These are phyloP conservation scores for Daldinia sp. DNA, from an alignment of 2,329 filamentous ascomycete genomes.

Conservation along the genomic window DNA sequence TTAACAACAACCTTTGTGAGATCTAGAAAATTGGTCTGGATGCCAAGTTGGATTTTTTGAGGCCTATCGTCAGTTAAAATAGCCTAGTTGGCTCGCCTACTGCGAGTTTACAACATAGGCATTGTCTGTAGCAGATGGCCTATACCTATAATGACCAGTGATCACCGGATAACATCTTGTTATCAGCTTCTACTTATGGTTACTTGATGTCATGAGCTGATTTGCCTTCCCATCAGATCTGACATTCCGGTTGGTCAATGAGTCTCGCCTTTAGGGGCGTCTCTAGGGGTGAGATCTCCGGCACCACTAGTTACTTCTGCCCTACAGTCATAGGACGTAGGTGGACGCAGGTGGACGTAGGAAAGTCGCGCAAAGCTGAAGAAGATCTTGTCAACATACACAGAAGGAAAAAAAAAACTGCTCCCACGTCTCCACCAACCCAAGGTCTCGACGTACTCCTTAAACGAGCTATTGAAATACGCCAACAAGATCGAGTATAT, in stretches of 20 bases:
- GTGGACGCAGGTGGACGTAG: no score
- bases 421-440: conserved; percentile 13
- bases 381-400: conserved; percentile 6
- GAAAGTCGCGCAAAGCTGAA: conserved; percentile 24
- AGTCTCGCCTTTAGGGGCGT: conserved; percentile 3
- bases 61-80: conserved; percentile 17
- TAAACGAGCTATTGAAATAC: conserved; percentile 16
- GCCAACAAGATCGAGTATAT: conserved; percentile 18
- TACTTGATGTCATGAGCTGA: conserved; percentile 20
- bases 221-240: neutral
- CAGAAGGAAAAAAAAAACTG: no score
- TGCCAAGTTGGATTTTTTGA: neutral
- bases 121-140: neutral
- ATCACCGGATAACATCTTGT: conserved; percentile 16
- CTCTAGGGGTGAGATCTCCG: neutral
- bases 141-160: conserved; percentile 14
- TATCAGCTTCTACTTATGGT: conserved; percentile 1
- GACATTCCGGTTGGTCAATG: neutral
- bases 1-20: neutral
- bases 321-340: no score
- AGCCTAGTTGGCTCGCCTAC: conserved; percentile 1
- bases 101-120: conserved; percentile 10
- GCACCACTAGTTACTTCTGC: neutral
- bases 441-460: conserved; percentile 14
- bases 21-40: neutral